Conservation (phyloP, 345 rosid species). For the Aurinia saxatilis region DNA sequence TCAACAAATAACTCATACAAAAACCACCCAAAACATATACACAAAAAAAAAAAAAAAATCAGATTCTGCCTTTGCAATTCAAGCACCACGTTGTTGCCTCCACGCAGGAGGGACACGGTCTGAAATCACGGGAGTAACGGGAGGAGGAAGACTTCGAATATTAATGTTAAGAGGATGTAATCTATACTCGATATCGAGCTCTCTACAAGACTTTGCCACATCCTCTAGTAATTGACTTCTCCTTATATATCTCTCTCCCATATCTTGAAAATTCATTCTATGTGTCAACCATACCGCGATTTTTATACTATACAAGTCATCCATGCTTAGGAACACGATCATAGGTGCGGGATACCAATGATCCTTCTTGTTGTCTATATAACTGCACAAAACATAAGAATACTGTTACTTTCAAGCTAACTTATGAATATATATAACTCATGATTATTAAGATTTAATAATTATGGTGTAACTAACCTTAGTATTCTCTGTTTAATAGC, state of each 20-base stretch:
- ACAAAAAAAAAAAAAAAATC: background rate
- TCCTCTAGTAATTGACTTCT: slow-evolving; percentile 64
- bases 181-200: slow-evolving; percentile 77
- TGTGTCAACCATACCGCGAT: slow-evolving; percentile 69
- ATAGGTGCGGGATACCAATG: slow-evolving; percentile 67
- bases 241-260: slow-evolving; percentile 60
- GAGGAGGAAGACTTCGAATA: slow-evolving; percentile 43
- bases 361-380: slow-evolving; percentile 61
- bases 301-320: slow-evolving; percentile 46
- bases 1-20: background rate
- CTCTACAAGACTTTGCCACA: slow-evolving; percentile 56
- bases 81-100: slow-evolving; percentile 21
- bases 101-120: slow-evolving; percentile 39
- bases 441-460: background rate
- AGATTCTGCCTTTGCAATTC: background rate
- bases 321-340: slow-evolving; percentile 50
- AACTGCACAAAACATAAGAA: slow-evolving; percentile 26
- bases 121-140: slow-evolving; percentile 20
- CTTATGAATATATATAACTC: too few relatives aligned
- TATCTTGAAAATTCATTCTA: slow-evolving; percentile 73
- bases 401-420: too few relatives aligned
- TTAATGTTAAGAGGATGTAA: slow-evolving; percentile 54
- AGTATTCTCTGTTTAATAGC: slow-evolving; percentile 33
- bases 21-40: too few relatives aligned
- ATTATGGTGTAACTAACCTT: slow-evolving; percentile 16